These are phyloP conservation scores for Saccharum spontaneum DNA, from an alignment of 176 grass and related monocot species.

Conservation along the genomic window DNA sequence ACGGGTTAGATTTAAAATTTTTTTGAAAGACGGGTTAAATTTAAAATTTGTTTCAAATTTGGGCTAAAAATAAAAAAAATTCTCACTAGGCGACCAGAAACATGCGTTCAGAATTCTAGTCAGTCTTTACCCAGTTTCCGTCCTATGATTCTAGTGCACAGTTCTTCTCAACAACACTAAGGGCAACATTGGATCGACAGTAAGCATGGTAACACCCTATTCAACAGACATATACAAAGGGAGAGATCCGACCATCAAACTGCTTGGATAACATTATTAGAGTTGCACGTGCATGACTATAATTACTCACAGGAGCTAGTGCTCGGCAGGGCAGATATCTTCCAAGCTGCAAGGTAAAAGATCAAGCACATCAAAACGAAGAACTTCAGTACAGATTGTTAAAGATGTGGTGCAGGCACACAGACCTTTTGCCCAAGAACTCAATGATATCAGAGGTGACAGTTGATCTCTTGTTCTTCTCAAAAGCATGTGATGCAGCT, in stretches of 20 bases:
- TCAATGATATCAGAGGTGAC: constrained; percentile 84
- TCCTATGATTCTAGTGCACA: not conserved
- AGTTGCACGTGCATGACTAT: not conserved
- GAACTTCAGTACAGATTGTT: not conserved
- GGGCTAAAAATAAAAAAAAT: no score
- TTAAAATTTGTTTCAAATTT: no score
- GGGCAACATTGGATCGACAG: not conserved
- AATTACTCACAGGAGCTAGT: not conserved
- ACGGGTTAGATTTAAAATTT: no score
- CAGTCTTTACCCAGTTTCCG: not conserved
- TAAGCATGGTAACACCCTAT: not conserved
- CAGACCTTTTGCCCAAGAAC: constrained; percentile 49
- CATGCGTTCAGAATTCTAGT: not conserved
- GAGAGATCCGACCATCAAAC: not conserved
- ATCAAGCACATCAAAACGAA: not conserved
- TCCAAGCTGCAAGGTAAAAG: constrained; percentile 63
- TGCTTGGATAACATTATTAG: not conserved
- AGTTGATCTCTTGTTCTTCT: constrained; percentile 70
- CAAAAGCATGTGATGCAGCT: constrained; percentile 63
- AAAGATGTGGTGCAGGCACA: constrained; percentile 4
- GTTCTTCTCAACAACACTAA: not conserved
- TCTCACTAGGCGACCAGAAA: not conserved
- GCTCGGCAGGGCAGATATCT: constrained; percentile 63
- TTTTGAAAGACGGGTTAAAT: no score
- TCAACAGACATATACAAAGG: not conserved